These are phyloP conservation scores for Dryadomyces quercivorus DNA, from an alignment of 2,329 filamentous ascomycete species.

Conservation along the genomic window DNA sequence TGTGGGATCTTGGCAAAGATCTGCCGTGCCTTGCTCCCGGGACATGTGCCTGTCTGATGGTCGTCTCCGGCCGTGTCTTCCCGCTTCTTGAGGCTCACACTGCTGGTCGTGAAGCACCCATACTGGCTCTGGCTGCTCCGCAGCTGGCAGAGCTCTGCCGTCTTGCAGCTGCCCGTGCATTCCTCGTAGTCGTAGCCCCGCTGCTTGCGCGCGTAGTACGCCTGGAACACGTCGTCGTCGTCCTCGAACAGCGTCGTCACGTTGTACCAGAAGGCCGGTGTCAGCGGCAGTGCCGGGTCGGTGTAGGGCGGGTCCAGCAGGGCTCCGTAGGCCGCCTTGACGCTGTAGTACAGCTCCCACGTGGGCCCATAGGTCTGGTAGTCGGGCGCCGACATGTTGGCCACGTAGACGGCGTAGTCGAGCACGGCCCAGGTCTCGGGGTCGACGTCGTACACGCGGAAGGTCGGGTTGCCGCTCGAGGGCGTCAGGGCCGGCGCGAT, in stretches of 20 bases:
- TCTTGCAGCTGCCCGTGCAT: constrained; percentile 21
- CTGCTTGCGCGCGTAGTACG: constrained; percentile 22
- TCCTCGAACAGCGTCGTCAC: constrained; percentile 22
- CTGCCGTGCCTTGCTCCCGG: not conserved
- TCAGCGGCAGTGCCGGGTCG: constrained; percentile 27
- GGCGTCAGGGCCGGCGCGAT: constrained; percentile 43
- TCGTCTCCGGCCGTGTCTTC: not conserved
- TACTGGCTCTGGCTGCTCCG: constrained; percentile 8
- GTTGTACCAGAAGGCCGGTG: constrained; percentile 30
- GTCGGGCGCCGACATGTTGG: constrained; percentile 32
- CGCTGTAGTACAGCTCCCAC: constrained; percentile 43
- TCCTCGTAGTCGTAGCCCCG: constrained; percentile 18
- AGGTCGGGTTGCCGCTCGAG: constrained; percentile 41
- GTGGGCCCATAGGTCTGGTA: constrained; percentile 31
- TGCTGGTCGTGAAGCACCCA: not conserved
- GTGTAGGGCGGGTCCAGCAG: constrained; percentile 28
- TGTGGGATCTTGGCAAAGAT: not conserved
- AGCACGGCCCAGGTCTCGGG: constrained; percentile 40
- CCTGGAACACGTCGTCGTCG: constrained; percentile 21
- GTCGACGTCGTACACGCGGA: constrained; percentile 45
- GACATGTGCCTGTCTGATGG: not conserved
- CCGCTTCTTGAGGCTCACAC: not conserved
- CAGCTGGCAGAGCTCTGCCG: constrained; percentile 23
- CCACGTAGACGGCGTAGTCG: constrained; percentile 40
- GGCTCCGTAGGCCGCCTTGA: constrained; percentile 37